Evolutionary conservation across 140 eudicot species (phyloP), one percentile per base, ranked within the genome.

Genomic region (Cichorium intybus): DNA sequence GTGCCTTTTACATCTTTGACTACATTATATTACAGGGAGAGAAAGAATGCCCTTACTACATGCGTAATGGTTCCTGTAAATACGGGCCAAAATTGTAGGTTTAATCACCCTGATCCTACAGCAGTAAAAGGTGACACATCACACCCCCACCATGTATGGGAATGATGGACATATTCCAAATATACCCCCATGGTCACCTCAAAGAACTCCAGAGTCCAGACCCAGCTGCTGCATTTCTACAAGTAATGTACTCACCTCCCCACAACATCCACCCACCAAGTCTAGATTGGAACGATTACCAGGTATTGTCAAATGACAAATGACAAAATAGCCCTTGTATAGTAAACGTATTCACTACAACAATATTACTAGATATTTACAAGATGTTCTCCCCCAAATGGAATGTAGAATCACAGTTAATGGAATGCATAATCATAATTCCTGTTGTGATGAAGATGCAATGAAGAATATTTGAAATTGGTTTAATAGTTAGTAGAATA

Each of bases 51-150:
- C 93, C 90, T 29, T 93, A 67, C 72, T 93, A 93, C 82, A 85
- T 88, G 95, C 96, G 94, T 28, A 93, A 60, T 72, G 96, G 99
- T 24, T 85, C 97, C 54, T 93, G 99, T 90, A 86, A 84, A 73
- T 93, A 81, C 50, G 99, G 94, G 62, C 61, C 90, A 41, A 86
- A n/a, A 71, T 75, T 93, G 99, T 69, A 71, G 90, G 91, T 93
- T 85, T 84, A 78, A 93, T 76, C 99, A 93, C 78, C 99, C 99
- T 46, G 97, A 93, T 57, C 99, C 97, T 24, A 79, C 82, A 43
- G 56, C 89, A 3, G 78, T 53, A 16, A 77, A 55, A 62, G 88
- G 84, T 60, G 71, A n/a, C n/a, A n/a, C n/a, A 72, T 56, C n/a
- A n/a, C n/a, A 24, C 85, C 49, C 66, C 79, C 18, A 4, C 82